A percentile compares a stretch with the other conserved stretches of the same genome.
Evolutionary conservation across 345 rosid genomes (phyloP).

Genomic region (Melaleuca alternifolia): DNA sequence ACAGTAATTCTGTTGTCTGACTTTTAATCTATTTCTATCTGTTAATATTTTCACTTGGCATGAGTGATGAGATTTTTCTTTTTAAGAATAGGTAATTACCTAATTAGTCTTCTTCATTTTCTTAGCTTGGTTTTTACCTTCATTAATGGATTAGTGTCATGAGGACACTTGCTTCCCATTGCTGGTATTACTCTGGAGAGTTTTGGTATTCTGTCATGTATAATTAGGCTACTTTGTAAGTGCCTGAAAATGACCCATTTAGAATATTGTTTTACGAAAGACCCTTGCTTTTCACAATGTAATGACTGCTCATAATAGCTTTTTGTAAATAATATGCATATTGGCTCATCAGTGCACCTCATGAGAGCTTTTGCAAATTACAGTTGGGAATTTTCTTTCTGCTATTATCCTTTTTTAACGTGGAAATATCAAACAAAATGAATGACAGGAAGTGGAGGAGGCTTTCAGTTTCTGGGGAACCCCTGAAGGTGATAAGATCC

Average conservation of each 20-base stretch:
- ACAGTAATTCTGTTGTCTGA: background rate
- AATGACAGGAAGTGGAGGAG: slow-evolving; percentile 75
- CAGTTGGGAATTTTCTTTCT: background rate
- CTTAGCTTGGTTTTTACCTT: background rate
- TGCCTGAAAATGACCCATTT: background rate
- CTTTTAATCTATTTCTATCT: background rate
- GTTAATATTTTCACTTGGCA: background rate
- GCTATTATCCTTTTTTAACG: background rate
- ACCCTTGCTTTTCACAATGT: background rate
- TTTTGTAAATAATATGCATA: background rate
- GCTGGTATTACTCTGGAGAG: background rate
- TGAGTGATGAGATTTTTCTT: background rate
- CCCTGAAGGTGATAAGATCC: slow-evolving; percentile 66
- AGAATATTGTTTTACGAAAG: background rate
- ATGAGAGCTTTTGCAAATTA: background rate
- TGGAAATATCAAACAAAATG: background rate
- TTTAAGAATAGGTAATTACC: background rate
- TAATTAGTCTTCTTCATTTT: background rate
- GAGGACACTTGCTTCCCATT: background rate
- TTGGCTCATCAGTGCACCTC: background rate
- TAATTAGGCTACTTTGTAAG: background rate
- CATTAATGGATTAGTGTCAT: background rate
- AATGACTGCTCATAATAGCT: background rate
- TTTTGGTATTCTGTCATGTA: background rate
- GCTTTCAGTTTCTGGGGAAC: slow-evolving; percentile 94